Evolutionary conservation across 805 yeast species (phyloP).

Genomic region (Cyberlindnera meyerae): DNA sequence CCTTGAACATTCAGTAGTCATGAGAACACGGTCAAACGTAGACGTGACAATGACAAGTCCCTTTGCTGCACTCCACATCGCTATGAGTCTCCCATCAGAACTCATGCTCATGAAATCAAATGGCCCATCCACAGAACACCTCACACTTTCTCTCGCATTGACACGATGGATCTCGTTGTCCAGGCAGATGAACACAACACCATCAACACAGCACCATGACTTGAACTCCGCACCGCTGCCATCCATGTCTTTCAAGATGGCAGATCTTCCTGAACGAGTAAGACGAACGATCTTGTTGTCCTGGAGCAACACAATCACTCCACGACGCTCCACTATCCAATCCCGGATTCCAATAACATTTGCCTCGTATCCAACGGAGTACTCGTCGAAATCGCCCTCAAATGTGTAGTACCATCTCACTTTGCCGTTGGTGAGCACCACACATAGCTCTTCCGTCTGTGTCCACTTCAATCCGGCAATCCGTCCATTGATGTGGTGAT

Average conservation of each 20-base stretch:
- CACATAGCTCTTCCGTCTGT: conserved; percentile 9
- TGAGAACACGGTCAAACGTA: conserved; percentile 6
- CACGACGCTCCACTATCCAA: conserved; percentile 4
- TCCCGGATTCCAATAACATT: conserved; percentile 3
- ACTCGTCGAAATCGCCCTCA: conserved; percentile 14
- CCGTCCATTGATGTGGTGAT: conserved; percentile 11
- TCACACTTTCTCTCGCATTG: background rate
- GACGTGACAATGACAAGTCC: conserved; percentile 10
- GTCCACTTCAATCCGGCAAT: conserved; percentile 9
- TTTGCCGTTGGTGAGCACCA: conserved; percentile 11
- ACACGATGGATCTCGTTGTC: conserved; percentile 8
- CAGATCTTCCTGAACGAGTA: conserved; percentile 5
- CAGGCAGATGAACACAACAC: conserved; percentile 4
- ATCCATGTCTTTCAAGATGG: background rate
- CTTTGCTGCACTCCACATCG: conserved; percentile 7
- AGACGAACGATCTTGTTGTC: conserved; percentile 8
- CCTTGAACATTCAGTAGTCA: conserved; percentile 9
- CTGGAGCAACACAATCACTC: conserved; percentile 4
- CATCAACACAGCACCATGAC: conserved; percentile 10
- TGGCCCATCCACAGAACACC: conserved; percentile 13
- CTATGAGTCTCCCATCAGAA: conserved; percentile 11
- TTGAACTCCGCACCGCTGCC: conserved; percentile 7
- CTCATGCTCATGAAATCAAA: conserved; percentile 10
- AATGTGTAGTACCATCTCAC: conserved; percentile 15
- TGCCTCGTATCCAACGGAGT: conserved; percentile 9